A percentile compares a stretch with the other conserved stretches of the same genome.
Evolutionary conservation across 2,329 filamentous ascomycete genomes (phyloP).

Genomic region (Colletotrichum chrysophilum): DNA sequence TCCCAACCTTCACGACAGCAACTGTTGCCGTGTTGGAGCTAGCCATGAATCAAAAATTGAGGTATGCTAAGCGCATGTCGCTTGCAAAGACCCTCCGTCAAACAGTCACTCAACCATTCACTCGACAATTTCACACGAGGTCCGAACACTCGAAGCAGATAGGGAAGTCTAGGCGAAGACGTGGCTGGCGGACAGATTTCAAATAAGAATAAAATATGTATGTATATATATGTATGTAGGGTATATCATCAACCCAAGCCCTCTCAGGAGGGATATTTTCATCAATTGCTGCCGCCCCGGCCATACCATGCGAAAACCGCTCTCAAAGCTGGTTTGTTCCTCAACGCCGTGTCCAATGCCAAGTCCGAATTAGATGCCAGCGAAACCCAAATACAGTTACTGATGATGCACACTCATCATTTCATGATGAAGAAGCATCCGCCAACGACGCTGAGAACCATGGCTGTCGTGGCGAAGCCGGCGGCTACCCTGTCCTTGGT

Average conservation of each 20-base stretch:
- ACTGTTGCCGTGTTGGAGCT: not conserved
- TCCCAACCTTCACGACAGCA: not conserved
- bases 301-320: not conserved
- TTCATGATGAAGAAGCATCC: slow-evolving; percentile 55
- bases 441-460: slow-evolving; percentile 53
- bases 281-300: not conserved
- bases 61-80: not conserved
- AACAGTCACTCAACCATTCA: not conserved
- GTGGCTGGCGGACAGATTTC: not conserved
- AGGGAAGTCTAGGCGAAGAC: not conserved
- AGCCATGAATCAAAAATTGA: not conserved
- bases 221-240: not conserved
- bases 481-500: slow-evolving; percentile 59
- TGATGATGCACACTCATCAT: not conserved
- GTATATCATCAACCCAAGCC: slow-evolving; percentile 8
- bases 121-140: not conserved
- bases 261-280: not conserved
- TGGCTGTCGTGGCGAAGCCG: slow-evolving; percentile 57
- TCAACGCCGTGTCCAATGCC: not conserved
- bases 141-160: not conserved
- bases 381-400: not conserved
- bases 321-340: slow-evolving; percentile 12
- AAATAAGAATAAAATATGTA: not conserved
- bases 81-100: not conserved
- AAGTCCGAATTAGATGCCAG: not conserved